These are phyloP conservation scores for Houttuynia cordata DNA, from an alignment of 164 flowering plant species.

Conservation along the genomic window DNA sequence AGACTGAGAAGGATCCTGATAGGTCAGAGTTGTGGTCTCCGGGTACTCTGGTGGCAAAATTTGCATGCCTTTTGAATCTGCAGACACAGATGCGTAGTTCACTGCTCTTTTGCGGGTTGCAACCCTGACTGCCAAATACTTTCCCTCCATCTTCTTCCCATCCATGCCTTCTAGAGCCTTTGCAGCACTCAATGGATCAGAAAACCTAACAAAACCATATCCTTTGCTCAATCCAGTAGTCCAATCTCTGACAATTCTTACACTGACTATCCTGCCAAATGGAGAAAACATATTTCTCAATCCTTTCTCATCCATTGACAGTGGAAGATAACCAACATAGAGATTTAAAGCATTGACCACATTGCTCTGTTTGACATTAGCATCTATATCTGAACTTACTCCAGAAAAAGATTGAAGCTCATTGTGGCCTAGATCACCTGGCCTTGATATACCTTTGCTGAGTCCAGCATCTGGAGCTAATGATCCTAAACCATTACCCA, in stretches of 20 bases:
- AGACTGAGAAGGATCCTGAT: background rate
- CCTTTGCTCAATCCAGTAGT: slow-evolving; percentile 29
- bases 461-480: background rate
- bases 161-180: slow-evolving; percentile 22
- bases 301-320: slow-evolving; percentile 14
- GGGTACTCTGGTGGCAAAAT: background rate
- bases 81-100: background rate
- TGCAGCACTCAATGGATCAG: slow-evolving; percentile 18
- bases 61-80: background rate
- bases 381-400: slow-evolving; percentile 8
- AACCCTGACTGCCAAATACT: slow-evolving; percentile 23
- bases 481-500: too few species aligned
- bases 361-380: slow-evolving; percentile 8
- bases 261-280: slow-evolving; percentile 22
- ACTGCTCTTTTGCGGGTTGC: slow-evolving; percentile 5
- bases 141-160: slow-evolving; percentile 28
- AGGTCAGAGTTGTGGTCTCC: background rate
- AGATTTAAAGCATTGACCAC: slow-evolving; percentile 16
- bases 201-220: slow-evolving; percentile 36
- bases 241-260: slow-evolving; percentile 26
- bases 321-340: slow-evolving; percentile 29
- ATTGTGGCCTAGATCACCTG: slow-evolving; percentile 5
- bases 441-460: background rate
- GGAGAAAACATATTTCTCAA: slow-evolving; percentile 28
- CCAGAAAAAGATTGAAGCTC: slow-evolving; percentile 7